Evolutionary conservation across 768 basidiomycete genomes (phyloP).

Genomic region (Mycena chlorophos): DNA sequence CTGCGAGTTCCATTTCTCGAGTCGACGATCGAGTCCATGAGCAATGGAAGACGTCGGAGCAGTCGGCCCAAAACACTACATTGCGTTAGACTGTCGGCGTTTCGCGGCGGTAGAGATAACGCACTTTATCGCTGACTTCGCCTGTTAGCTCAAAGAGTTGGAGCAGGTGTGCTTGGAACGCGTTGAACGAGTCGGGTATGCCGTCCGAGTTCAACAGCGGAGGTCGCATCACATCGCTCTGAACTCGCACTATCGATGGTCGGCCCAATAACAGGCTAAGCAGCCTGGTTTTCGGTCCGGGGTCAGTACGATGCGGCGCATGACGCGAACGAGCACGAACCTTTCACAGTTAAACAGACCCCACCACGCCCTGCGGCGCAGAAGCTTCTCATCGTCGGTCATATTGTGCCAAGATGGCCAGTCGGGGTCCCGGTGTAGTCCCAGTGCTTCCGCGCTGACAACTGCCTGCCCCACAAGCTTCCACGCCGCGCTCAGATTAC

Average conservation of each 20-base stretch:
- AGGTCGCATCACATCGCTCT: constrained; percentile 39
- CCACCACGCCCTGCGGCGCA: constrained; percentile 48
- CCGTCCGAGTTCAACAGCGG: constrained; percentile 32
- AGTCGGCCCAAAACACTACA: constrained; percentile 38
- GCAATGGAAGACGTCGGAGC: constrained; percentile 37
- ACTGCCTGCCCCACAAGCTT: constrained; percentile 44
- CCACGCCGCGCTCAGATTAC: constrained; percentile 52
- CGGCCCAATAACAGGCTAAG: constrained; percentile 47
- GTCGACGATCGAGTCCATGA: constrained; percentile 43
- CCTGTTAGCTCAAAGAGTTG: constrained; percentile 40
- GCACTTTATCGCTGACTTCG: constrained; percentile 44
- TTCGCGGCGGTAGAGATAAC: constrained; percentile 2
- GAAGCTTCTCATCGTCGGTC: constrained; percentile 38
- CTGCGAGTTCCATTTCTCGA: constrained; percentile 44
- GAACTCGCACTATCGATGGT: constrained; percentile 41
- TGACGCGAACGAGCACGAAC: constrained; percentile 29
- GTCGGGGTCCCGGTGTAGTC: constrained; percentile 46
- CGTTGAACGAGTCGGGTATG: constrained; percentile 35
- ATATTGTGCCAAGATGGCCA: constrained; percentile 40
- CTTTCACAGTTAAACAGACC: constrained; percentile 44
- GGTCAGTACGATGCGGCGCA: constrained; percentile 10
- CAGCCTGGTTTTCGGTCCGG: constrained; percentile 34
- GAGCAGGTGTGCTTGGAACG: constrained; percentile 39
- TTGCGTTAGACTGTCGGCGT: not conserved
- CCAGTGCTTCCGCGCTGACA: constrained; percentile 41